Evolutionary conservation across 2,329 filamentous ascomycete genomes (phyloP), one percentile per base, ranked within the genome.

Genomic region (Xylariales sp.): DNA sequence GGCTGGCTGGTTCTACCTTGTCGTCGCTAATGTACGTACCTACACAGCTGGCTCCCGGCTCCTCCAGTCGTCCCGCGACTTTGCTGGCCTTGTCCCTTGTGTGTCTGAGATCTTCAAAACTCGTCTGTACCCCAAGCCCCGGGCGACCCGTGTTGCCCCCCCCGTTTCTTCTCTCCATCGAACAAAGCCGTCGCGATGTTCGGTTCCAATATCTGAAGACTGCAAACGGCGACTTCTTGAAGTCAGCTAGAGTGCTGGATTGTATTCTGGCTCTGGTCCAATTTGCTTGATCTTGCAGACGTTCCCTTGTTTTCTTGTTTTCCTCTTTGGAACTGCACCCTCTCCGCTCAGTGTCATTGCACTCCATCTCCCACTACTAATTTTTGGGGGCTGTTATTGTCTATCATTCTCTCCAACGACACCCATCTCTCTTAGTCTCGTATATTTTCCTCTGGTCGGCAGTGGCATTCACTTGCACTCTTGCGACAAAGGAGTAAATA

Each of bases 101-200:
- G 7, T 34, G 18, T 24, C 18, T 14, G 13, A 34, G 32, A 34
- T 34, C 32, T 34, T 60, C 56, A 60, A 60, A 60, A 60, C 54
- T 57, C 50, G 31, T 52, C 51, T 41, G 50, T 53, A 53, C 55
- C 56, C 56, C 55, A 50, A 50, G 43, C 49, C 47, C 42, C n/a
- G n/a, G 19, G 36, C 33, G 48, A 39, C 44, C 44, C 48, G 45
- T 43, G 45, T 49, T 24, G 19, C 46, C 45, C n/a, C n/a, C 46
- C 50, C 49, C 46, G 46, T 44, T 61, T 62, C 62, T 62, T 58
- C 52, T 53, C 51, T 51, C 54, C 55, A 69, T 68, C 69, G 67
- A 74, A 69, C 68, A 63, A 67, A 58, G 61, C 62, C 61, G 63
- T 59, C 66, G 66, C 66, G 59, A 76, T 78, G 71, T 72, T 73